Conservation (phyloP, 768 basidiomycete species). For the Rubroboletus pulcherrimus region DNA sequence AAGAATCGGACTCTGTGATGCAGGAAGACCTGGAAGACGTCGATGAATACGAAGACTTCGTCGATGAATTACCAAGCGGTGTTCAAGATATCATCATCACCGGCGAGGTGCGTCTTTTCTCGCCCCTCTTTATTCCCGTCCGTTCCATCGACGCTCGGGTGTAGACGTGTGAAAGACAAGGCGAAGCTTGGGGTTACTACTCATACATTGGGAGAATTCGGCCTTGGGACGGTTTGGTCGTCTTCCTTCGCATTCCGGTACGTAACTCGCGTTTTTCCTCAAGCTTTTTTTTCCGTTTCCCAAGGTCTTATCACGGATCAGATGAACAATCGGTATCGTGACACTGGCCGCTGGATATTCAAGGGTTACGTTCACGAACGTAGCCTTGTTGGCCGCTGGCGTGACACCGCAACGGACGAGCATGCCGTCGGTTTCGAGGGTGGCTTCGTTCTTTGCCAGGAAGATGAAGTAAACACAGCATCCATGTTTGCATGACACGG, state of each 20-base stretch:
- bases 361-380: slow-evolving; percentile 49
- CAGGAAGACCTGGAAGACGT: slow-evolving; percentile 26
- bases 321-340: slow-evolving; percentile 30
- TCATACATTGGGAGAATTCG: slow-evolving; percentile 46
- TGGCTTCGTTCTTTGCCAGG: slow-evolving; percentile 42
- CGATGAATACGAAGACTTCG: slow-evolving; percentile 39
- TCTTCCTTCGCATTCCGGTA: slow-evolving; percentile 45
- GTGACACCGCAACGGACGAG: slow-evolving; percentile 42
- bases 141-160: neutral
- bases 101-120: slow-evolving; percentile 38
- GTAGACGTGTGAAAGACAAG: slow-evolving; percentile 42
- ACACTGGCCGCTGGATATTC: slow-evolving; percentile 46
- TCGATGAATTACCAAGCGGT: slow-evolving; percentile 37
- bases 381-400: slow-evolving; percentile 53
- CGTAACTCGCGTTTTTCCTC: slow-evolving; percentile 14
- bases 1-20: slow-evolving; percentile 14
- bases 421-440: slow-evolving; percentile 47
- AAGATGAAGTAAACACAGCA: slow-evolving; percentile 21
- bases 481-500: slow-evolving; percentile 15
- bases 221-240: slow-evolving; percentile 49
- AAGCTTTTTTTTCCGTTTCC: neutral
- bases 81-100: slow-evolving; percentile 51
- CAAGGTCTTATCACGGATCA: slow-evolving; percentile 22
- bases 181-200: slow-evolving; percentile 49
- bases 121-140: neutral